phyloP scores from a whole-genome alignment of 257 asterid species.

The Apocynum venetum region DNA sequence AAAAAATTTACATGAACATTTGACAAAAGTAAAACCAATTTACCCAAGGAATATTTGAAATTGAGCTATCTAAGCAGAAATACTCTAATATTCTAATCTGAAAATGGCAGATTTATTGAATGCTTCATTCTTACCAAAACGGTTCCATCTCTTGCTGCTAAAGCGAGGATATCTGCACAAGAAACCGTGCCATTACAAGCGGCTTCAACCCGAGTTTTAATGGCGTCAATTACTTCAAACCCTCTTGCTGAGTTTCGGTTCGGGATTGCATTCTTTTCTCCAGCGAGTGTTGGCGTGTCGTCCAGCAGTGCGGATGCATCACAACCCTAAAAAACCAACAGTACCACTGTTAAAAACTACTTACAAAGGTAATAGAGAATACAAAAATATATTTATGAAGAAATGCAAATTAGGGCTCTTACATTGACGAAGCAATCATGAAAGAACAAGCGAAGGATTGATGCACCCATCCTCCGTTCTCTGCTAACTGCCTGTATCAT shows the following conservation, averaged over 20 bases:
- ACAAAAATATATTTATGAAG: no score
- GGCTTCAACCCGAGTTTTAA: constrained; percentile 46
- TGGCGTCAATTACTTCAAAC: constrained; percentile 38
- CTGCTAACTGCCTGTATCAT: constrained; percentile 39
- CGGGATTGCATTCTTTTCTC: constrained; percentile 47
- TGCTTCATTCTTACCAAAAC: constrained; percentile 27
- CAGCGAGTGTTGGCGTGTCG: constrained; percentile 34
- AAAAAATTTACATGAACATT: no score
- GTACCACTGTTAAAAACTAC: no score
- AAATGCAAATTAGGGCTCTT: no score
- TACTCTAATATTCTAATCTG: no score
- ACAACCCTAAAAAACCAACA: constrained; percentile 30
- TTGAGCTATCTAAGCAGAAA: no score
- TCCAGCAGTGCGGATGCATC: constrained; percentile 43
- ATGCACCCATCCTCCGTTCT: constrained; percentile 47
- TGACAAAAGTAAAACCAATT: no score
- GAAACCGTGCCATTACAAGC: constrained; percentile 39
- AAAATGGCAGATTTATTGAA: no score
- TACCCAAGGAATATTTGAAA: no score
- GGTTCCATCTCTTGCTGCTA: constrained; percentile 46
- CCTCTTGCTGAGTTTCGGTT: constrained; percentile 41
- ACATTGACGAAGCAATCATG: no score
- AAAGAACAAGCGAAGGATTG: constrained; percentile 29
- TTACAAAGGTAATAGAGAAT: no score
- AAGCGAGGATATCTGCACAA: constrained; percentile 49